A percentile compares a stretch with the other conserved stretches of the same genome.
Evolutionary conservation across 176 grass and related monocot species (phyloP).

Genomic region (Aegilops sharonensis): DNA sequence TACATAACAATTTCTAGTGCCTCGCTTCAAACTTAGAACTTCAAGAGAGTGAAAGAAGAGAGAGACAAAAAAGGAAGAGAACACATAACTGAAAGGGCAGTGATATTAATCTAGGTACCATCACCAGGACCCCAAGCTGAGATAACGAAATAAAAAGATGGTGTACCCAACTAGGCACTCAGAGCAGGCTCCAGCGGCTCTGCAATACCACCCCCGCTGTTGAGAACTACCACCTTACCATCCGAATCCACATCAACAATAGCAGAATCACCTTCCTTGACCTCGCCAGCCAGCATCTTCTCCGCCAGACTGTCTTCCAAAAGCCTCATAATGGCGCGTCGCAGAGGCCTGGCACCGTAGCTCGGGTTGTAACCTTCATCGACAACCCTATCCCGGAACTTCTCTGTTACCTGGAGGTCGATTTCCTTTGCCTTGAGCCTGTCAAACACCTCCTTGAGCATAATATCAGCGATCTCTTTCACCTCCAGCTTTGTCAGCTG

Average conservation of each 20-base stretch:
- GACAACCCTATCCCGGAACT: slow-evolving; percentile 83
- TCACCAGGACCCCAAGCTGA: slow-evolving; percentile 20
- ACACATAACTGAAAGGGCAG: background rate
- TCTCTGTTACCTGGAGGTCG: slow-evolving; percentile 87
- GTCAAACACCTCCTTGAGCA: slow-evolving; percentile 96
- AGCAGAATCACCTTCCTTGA: slow-evolving; percentile 89
- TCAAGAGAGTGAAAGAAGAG: background rate
- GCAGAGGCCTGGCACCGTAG: slow-evolving; percentile 90
- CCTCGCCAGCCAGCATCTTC: slow-evolving; percentile 85
- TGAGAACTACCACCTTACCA: slow-evolving; percentile 88
- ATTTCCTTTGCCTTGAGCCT: slow-evolving; percentile 90
- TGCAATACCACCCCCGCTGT: slow-evolving; percentile 53
- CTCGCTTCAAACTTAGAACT: slow-evolving; percentile 24
- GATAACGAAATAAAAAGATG: background rate
- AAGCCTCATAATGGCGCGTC: slow-evolving; percentile 90
- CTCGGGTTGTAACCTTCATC: slow-evolving; percentile 95
- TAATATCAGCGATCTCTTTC: slow-evolving; percentile 97
- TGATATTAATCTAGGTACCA: slow-evolving; percentile 19
- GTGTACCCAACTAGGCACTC: slow-evolving; percentile 27
- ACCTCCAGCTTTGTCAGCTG: slow-evolving; percentile 96
- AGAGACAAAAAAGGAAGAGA: background rate
- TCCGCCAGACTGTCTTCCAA: slow-evolving; percentile 91
- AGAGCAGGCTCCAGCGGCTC: slow-evolving; percentile 45
- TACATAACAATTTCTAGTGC: slow-evolving; percentile 26
- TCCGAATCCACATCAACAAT: slow-evolving; percentile 93